Base-by-base conservation (phyloP, 441 rosid species). In the Theobroma grandiflorum region DNA sequence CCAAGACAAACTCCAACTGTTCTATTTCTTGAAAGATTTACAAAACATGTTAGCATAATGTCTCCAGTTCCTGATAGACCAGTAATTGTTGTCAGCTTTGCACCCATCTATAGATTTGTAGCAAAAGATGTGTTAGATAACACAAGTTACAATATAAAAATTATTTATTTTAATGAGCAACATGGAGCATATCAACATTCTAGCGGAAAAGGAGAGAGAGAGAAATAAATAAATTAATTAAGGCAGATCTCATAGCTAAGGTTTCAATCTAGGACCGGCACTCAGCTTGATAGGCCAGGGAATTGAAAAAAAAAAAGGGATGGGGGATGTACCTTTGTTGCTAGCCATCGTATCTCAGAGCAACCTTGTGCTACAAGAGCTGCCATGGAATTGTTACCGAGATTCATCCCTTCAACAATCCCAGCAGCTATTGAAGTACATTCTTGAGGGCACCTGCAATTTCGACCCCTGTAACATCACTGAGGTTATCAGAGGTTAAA, bases 361-460 rank as follows among this genome's bases (percentile, higher is more conserved):
- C 97, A 96, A 84, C 99, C 99, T 86, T 94, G 99, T 47, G 98
- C 87, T 59, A 96, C 99, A 65, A 96, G 97, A 83, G 99, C 98
- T 74, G 99, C 98, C 99, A 94, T 94, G 74, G 99, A 96, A 85
- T 96, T 94, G 89, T 94, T 89, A 58, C 99, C 97, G 8, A 96
- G 98, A 80, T 93, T 79, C 98, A 96, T 90, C 73, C 99, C 98
- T 76, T 91, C 97, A 84, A 94, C 97, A 79, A 94, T 96, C 72
- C 99, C 99, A 70, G 97, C 98, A 40, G 98, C 99, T 82, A 94
- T 94, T 57, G 99, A 15, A 96, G 90, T 74, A 96, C 98, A 87
- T 94, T 96, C 89, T 96, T 94, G 50, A 96, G 90, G 47, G 99
- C 99, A 81, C 97, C 99, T 4, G 98, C 94, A 78, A 94, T 96